Evolutionary conservation across 1,139 yeast species (phyloP).

Genomic region (Ogataea hybrid): DNA sequence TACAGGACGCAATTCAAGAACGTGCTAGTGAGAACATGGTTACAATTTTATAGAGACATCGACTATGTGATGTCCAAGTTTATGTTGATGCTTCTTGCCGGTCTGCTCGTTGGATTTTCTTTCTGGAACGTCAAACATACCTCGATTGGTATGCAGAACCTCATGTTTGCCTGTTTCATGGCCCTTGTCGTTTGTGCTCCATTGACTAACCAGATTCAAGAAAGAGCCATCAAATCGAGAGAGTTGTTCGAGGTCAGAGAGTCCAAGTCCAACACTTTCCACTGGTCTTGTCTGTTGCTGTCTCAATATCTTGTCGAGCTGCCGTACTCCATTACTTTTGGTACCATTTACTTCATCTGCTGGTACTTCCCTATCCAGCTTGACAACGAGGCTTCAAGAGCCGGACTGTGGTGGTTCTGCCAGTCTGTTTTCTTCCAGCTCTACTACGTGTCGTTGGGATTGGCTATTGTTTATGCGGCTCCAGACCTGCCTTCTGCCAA

Average conservation of each 20-base stretch:
- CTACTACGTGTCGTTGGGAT: conserved; percentile 54
- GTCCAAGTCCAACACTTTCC: conserved; percentile 62
- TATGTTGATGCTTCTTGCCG: conserved; percentile 37
- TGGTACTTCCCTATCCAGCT: conserved; percentile 60
- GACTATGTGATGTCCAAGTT: conserved; percentile 48
- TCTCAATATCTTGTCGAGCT: conserved; percentile 52
- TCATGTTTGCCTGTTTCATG: conserved; percentile 51
- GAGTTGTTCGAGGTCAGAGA: conserved; percentile 64
- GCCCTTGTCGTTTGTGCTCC: conserved; percentile 51
- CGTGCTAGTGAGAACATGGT: conserved; percentile 40
- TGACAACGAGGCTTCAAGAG: conserved; percentile 42
- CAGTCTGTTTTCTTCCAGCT: conserved; percentile 54
- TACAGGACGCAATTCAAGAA: conserved; percentile 37
- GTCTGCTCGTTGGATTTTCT: conserved; percentile 54
- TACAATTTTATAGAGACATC: conserved; percentile 51
- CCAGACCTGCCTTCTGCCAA: conserved; percentile 66
- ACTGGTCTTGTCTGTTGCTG: conserved; percentile 56
- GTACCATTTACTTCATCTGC: conserved; percentile 51
- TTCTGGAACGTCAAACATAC: conserved; percentile 51
- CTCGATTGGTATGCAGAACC: conserved; percentile 49
- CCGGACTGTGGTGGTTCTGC: conserved; percentile 57
- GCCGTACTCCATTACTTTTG: conserved; percentile 53
- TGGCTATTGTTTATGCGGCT: conserved; percentile 52
- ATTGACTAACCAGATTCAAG: conserved; percentile 56
- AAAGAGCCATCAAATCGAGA: conserved; percentile 51